Evolutionary conservation across 2,329 filamentous ascomycete species (phyloP).

Genomic region (Sporothrix dimorphospora): DNA sequence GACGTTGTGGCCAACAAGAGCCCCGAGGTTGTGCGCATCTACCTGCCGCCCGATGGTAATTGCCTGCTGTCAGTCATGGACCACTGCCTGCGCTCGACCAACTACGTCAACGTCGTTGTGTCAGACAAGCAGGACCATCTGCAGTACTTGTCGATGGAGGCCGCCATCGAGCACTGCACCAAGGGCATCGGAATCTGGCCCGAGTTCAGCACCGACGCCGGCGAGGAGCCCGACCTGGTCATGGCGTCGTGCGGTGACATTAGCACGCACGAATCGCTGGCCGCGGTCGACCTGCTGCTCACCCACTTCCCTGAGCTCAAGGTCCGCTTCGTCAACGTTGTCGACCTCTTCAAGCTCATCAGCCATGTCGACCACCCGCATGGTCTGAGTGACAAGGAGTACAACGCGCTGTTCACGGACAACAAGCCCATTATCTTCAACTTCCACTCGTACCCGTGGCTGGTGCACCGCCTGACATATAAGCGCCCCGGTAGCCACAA

Average conservation of each 20-base stretch:
- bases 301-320: slow-evolving; percentile 71
- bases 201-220: slow-evolving; percentile 72
- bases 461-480: slow-evolving; percentile 77
- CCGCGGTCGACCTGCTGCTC: slow-evolving; percentile 74
- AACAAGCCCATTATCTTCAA: slow-evolving; percentile 78
- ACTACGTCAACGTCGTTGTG: slow-evolving; percentile 82
- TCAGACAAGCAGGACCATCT: slow-evolving; percentile 80
- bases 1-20: slow-evolving; percentile 80
- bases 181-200: slow-evolving; percentile 81
- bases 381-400: slow-evolving; percentile 68
- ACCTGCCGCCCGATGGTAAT: slow-evolving; percentile 79
- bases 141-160: slow-evolving; percentile 74
- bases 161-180: slow-evolving; percentile 73
- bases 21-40: slow-evolving; percentile 78
- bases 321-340: slow-evolving; percentile 78
- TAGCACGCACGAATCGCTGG: slow-evolving; percentile 72
- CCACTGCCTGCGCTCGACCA: slow-evolving; percentile 72
- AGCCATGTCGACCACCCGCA: slow-evolving; percentile 71
- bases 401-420: slow-evolving; percentile 69
- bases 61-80: slow-evolving; percentile 75
- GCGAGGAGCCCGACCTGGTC: slow-evolving; percentile 70
- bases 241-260: slow-evolving; percentile 79
- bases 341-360: slow-evolving; percentile 81
- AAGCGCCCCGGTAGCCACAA: slow-evolving; percentile 70
- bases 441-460: slow-evolving; percentile 82